phyloP scores from a whole-genome alignment of 305 asterid species.

The Coffea humblotiana region DNA sequence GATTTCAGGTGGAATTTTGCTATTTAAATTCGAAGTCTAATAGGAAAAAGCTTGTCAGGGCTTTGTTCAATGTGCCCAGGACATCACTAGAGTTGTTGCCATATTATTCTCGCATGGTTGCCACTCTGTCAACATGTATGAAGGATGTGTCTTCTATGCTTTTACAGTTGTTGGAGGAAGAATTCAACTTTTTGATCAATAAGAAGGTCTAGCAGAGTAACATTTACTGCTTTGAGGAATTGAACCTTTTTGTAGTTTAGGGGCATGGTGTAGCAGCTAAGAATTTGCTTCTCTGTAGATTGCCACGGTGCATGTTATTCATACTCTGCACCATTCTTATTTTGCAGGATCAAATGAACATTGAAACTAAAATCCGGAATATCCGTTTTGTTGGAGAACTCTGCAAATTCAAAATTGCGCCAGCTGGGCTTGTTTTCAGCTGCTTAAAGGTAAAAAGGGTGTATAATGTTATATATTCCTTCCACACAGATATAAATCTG shows the following conservation, averaged over 20 bases:
- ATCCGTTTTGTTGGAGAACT: constrained; percentile 98
- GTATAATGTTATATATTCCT: background rate
- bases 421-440: constrained; percentile 82
- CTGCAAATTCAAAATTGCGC: constrained; percentile 94
- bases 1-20: constrained; percentile 96
- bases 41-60: constrained; percentile 95
- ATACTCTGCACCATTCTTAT: constrained; percentile 20
- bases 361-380: constrained; percentile 94
- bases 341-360: constrained; percentile 98
- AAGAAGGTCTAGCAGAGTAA: constrained; percentile 62
- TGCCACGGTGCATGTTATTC: constrained; percentile 7
- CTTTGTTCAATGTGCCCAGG: constrained; percentile 96
- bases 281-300: constrained; percentile 8
- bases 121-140: constrained; percentile 95
- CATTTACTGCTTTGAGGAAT: constrained; percentile 3
- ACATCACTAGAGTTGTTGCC: constrained; percentile 94
- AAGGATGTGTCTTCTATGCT: constrained; percentile 93
- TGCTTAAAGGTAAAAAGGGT: constrained; percentile 73
- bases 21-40: constrained; percentile 92
- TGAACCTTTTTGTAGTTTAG: background rate
- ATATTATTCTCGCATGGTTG: constrained; percentile 98
- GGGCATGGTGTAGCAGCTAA: constrained; percentile 14
- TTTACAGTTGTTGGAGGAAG: constrained; percentile 92
- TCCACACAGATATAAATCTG: background rate
- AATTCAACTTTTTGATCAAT: constrained; percentile 83